Evolutionary conservation across 2,329 filamentous ascomycete genomes (phyloP).

Genomic region (Trichoderma cornu-damae): DNA sequence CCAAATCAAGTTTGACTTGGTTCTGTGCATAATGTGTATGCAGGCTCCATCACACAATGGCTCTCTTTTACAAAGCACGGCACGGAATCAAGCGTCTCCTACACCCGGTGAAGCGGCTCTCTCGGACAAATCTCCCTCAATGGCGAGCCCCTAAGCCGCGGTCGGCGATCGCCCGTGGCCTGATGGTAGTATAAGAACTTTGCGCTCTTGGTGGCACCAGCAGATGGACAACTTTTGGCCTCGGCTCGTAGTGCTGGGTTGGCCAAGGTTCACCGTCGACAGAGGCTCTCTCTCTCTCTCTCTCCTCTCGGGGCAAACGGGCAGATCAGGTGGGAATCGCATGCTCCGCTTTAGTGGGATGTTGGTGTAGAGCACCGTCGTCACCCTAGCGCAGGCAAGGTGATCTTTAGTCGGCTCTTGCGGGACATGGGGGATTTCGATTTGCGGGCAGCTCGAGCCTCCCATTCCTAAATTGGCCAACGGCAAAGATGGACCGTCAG

Average conservation of each 20-base stretch:
- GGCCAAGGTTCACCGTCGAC: background rate
- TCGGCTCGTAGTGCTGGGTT: background rate
- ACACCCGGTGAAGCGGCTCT: background rate
- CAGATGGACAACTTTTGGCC: background rate
- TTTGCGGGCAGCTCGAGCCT: background rate
- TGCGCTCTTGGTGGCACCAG: background rate
- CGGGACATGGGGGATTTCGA: background rate
- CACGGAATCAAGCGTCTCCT: background rate
- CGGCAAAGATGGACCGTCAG: background rate
- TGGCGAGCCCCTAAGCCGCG: background rate
- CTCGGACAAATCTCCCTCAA: background rate
- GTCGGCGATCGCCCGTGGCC: background rate
- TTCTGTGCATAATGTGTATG: background rate
- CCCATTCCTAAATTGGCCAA: background rate
- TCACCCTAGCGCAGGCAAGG: slow-evolving; percentile 4
- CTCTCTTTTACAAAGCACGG: background rate
- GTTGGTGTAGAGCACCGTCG: slow-evolving; percentile 3
- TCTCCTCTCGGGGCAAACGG: background rate
- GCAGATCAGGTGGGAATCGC: slow-evolving; percentile 3
- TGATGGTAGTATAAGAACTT: background rate
- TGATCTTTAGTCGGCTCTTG: slow-evolving; percentile 1
- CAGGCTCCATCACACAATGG: background rate
- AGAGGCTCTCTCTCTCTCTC: background rate
- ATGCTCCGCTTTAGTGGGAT: background rate
- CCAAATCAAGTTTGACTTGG: slow-evolving; percentile 9